Base-by-base conservation (phyloP, 345 rosid genomes). In the Moringa oleifera region DNA sequence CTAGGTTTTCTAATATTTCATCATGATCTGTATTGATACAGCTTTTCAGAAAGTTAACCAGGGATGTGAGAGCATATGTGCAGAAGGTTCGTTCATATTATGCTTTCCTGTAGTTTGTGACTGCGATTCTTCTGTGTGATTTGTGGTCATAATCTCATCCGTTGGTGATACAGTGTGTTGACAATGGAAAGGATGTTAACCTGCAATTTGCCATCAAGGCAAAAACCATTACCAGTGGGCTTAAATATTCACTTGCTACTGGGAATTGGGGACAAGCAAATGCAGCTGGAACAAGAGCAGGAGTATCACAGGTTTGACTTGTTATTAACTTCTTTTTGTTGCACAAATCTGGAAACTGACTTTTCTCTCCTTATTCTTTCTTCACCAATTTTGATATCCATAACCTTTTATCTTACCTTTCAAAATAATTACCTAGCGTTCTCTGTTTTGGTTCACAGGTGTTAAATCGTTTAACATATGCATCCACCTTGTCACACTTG, bases 201-300 rank as follows among this genome's bases (percentile, higher is more conserved):
- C 83, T 90, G 71, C 99, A 85, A 79, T 88, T 83, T 65, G 99
- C 97, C 55, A 94, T 94, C 51, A 94, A 90, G 76, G 99, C 99
- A 52, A 94, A 94, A 76, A 94, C 99, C 57, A 94, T 94, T 55
- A 94, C 99, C 61, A 86, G 97, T 75, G 99, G 99, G 53, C 84
- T 94, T 58, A 94, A 94, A 73, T 94, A 94, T 72, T 88, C 99
- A 2, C 94, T 94, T 67, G 99, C 99, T 58, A 94, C 99, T 56
- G 99, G 99, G 54, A 90, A 94, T 58, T 94, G 99, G 99, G 99
- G 99, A 25, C 96, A 94, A 78, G 96, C 99, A 67, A 94, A 94
- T 76, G 97, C 99, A 25, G 97, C 99, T 64, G 99, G 99, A 52
- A 90, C 99, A 68, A 88, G 99, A 74, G 99, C 99, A 63, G 99